Conservation (phyloP, 208 protist genomes). For the Crithidia thermophila region DNA sequence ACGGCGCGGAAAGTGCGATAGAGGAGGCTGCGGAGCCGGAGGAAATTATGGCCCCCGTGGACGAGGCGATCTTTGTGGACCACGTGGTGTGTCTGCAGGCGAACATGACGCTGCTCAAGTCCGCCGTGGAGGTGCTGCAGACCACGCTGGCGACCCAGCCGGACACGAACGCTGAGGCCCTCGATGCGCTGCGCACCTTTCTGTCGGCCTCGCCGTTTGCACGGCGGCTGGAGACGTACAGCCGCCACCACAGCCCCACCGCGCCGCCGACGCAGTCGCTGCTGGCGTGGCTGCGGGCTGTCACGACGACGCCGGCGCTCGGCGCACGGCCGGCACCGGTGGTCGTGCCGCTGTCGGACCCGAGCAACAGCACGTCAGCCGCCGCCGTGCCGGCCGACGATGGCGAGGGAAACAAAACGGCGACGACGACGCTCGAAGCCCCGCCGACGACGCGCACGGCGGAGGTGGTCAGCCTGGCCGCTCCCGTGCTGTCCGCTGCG, state of each 20-base stretch:
- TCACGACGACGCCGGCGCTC: conserved; percentile 48
- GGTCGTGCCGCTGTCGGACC: conserved; percentile 4
- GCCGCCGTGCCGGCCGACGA: not conserved
- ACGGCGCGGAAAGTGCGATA: not conserved
- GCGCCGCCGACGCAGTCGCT: conserved; percentile 30
- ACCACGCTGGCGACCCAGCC: conserved; percentile 11
- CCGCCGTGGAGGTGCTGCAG: conserved; percentile 36
- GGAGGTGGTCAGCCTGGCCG: conserved; percentile 39
- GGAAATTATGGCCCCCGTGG: conserved; percentile 55
- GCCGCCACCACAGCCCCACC: conserved; percentile 17
- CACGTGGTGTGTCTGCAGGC: conserved; percentile 60
- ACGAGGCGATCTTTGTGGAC: conserved; percentile 70
- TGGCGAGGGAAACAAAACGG: not conserved
- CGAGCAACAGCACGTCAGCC: not conserved
- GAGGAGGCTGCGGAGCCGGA: conserved; percentile 26
- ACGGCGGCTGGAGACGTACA: conserved; percentile 33
- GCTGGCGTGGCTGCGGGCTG: conserved; percentile 71
- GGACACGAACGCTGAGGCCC: not conserved
- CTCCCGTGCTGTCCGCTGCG: conserved; percentile 29
- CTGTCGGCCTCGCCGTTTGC: conserved; percentile 12
- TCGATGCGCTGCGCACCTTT: conserved; percentile 9
- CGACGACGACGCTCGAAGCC: conserved; percentile 17
- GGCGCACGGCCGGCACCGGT: conserved; percentile 41
- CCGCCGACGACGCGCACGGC: conserved; percentile 43
- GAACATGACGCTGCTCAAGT: conserved; percentile 38